Evolutionary conservation across 179 eudicot genomes (phyloP).

Genomic region (Heliamphora pulchella): DNA sequence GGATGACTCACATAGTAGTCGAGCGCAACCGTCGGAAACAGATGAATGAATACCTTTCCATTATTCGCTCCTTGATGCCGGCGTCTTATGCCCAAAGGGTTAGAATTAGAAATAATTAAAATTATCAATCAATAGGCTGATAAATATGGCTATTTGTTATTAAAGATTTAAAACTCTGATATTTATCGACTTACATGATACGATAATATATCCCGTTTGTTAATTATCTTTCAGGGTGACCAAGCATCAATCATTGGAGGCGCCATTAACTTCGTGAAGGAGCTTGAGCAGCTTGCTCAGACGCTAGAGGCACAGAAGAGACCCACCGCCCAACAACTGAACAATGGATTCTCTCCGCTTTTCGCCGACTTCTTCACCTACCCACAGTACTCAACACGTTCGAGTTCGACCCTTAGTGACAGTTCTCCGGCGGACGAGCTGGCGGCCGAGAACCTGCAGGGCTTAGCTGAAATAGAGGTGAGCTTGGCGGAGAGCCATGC

Average conservation of each 20-base stretch:
- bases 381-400: conserved; percentile 38
- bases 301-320: conserved; percentile 30
- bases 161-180: no score
- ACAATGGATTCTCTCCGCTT: not conserved
- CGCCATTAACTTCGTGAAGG: conserved; percentile 48
- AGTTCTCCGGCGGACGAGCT: not conserved
- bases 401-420: not conserved
- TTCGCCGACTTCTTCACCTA: conserved; percentile 39
- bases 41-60: conserved; percentile 41
- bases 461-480: conserved; percentile 40
- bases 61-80: conserved; percentile 41
- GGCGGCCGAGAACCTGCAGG: conserved; percentile 14
- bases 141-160: not conserved
- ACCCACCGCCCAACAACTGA: not conserved
- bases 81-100: conserved; percentile 44
- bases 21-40: conserved; percentile 42
- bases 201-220: not conserved
- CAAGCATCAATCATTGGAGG: conserved; percentile 58
- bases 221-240: conserved; percentile 33
- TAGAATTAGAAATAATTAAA: not conserved
- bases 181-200: no score
- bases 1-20: conserved; percentile 42
- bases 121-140: no score
- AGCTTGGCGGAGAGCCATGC: conserved; percentile 42
- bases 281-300: conserved; percentile 44